These are phyloP conservation scores for Nitzschia palea DNA, from an alignment of 108 stramenopile genomes.

Conservation along the genomic window DNA sequence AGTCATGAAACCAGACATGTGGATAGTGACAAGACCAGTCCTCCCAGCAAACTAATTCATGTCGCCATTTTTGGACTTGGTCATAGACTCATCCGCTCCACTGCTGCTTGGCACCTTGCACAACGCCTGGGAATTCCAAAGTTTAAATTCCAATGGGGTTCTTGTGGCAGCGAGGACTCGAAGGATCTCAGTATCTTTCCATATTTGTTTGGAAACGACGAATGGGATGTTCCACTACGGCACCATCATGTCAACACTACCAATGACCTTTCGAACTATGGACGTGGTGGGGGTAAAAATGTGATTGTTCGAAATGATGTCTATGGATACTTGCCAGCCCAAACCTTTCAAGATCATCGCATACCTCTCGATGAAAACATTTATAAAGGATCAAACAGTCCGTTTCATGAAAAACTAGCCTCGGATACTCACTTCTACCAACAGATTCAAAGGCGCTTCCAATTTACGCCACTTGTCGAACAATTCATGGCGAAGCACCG, in stretches of 20 bases:
- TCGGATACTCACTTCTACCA: slow-evolving; percentile 45
- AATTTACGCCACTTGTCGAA: slow-evolving; percentile 18
- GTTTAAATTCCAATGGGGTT: slow-evolving; percentile 37
- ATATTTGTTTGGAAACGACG: slow-evolving; percentile 46
- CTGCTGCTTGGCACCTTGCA: slow-evolving; percentile 45
- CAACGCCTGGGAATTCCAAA: slow-evolving; percentile 17
- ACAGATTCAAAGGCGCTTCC: slow-evolving; percentile 22
- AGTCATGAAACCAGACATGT: too few species aligned
- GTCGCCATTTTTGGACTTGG: slow-evolving; percentile 50
- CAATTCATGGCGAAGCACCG: slow-evolving; percentile 31
- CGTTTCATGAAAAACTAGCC: slow-evolving; percentile 17
- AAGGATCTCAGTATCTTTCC: slow-evolving; percentile 31
- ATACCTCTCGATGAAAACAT: slow-evolving; percentile 10
- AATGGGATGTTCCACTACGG: slow-evolving; percentile 29
- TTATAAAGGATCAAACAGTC: neutral
- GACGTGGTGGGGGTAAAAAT: neutral
- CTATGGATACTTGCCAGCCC: slow-evolving; percentile 44
- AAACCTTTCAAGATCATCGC: slow-evolving; percentile 39
- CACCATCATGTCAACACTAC: neutral
- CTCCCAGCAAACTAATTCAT: slow-evolving; percentile 31
- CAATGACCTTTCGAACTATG: neutral
- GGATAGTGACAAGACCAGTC: too few species aligned
- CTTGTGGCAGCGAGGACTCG: slow-evolving; percentile 22
- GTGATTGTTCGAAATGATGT: slow-evolving; percentile 53
- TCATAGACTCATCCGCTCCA: slow-evolving; percentile 44